Conservation (phyloP, 2,329 filamentous ascomycete species). For the Juglanconis juglandina region DNA sequence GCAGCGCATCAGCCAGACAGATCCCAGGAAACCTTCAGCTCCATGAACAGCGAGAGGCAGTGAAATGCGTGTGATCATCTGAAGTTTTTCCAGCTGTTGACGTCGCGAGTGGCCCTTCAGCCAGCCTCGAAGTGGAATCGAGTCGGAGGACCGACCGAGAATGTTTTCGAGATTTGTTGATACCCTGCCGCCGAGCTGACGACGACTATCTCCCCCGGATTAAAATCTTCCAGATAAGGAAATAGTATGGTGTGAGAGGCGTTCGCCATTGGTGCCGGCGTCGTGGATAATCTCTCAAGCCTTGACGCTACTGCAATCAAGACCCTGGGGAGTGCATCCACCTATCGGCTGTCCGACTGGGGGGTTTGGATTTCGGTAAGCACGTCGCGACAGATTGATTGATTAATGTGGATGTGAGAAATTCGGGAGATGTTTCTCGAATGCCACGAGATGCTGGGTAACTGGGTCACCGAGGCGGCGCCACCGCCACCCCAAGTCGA, state of each 20-base stretch:
- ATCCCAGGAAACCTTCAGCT: background rate
- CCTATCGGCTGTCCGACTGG: background rate
- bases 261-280: slow-evolving; percentile 6
- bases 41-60: background rate
- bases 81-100: background rate
- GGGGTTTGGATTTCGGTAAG: background rate
- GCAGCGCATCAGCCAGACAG: background rate
- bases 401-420: background rate
- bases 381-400: background rate
- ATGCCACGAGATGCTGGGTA: background rate
- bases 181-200: background rate
- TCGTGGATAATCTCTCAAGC: background rate
- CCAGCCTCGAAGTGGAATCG: background rate
- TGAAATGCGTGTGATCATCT: background rate
- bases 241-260: slow-evolving; percentile 4
- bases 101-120: too few species aligned
- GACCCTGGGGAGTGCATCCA: background rate
- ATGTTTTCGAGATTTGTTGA: background rate
- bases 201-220: background rate
- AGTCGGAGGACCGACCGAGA: background rate
- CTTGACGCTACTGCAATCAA: background rate
- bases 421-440: background rate
- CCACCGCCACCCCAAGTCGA: background rate
- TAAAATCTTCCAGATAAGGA: slow-evolving; percentile 9
- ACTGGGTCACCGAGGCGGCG: background rate